Percentiles rank a stretch among this genome's conserved stretches.
Evolutionary conservation across 306 rosid species (phyloP).

Genomic region (Inga laurina): DNA sequence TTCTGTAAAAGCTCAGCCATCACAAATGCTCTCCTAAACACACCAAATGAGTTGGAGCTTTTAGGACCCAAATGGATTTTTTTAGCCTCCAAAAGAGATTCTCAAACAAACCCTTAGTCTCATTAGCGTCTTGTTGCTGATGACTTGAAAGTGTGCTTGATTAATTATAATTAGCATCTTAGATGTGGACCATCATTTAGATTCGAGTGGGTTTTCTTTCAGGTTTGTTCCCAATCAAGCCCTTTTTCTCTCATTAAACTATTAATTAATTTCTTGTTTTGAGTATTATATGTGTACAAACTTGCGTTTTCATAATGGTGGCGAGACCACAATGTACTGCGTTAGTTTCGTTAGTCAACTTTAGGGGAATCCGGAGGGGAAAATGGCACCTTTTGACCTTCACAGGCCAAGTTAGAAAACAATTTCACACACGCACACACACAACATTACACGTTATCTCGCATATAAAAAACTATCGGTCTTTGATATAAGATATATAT

Average conservation of each 20-base stretch:
- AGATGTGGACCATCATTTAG: not conserved
- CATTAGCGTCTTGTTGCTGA: too few species aligned
- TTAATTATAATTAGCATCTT: too few species aligned
- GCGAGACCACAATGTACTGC: not conserved
- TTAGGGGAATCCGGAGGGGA: not conserved
- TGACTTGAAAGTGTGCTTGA: too few species aligned
- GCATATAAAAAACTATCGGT: not conserved
- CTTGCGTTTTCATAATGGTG: not conserved
- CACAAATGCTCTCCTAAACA: too few species aligned
- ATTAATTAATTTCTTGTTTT: not conserved
- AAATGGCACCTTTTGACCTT: slow-evolving; percentile 36
- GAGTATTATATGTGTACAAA: not conserved
- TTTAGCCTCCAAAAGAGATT: too few species aligned
- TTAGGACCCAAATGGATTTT: too few species aligned
- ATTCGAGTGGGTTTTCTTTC: not conserved
- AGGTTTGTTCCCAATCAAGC: not conserved
- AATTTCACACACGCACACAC: not conserved
- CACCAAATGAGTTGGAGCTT: too few species aligned
- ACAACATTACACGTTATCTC: not conserved
- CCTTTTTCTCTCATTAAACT: not conserved
- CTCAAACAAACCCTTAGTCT: too few species aligned
- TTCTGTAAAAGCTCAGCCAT: too few species aligned
- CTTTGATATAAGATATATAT: too few species aligned
- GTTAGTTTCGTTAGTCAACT: slow-evolving; percentile 26
- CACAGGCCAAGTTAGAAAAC: not conserved